A percentile compares a stretch with the other conserved stretches of the same genome.
Conservation (phyloP, 1,284 basidiomycete species). For the Hymenochaete sp. region DNA sequence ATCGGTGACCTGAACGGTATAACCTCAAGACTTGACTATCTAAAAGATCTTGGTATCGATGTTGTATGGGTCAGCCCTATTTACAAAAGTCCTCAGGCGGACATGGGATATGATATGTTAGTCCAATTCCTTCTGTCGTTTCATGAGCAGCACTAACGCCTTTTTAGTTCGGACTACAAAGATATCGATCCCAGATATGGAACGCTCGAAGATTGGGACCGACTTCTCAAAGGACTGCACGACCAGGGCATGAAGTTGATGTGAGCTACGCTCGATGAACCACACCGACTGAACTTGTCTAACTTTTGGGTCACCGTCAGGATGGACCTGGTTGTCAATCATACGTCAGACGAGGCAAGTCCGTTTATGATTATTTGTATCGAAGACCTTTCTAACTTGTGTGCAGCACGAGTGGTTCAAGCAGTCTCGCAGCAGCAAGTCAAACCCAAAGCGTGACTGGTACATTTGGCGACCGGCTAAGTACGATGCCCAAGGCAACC, state of each 20-base stretch:
- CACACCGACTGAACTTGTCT: conserved; percentile 8
- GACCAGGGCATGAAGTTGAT: conserved; percentile 63
- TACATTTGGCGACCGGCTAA: conserved; percentile 68
- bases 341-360: conserved; percentile 60
- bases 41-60: conserved; percentile 62
- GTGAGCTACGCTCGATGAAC: conserved; percentile 28
- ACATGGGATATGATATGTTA: conserved; percentile 71
- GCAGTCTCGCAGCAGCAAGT: conserved; percentile 50
- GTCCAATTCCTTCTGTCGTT: conserved; percentile 17
- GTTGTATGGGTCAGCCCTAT: conserved; percentile 72
- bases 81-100: conserved; percentile 58
- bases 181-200: conserved; percentile 68
- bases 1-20: conserved; percentile 71
- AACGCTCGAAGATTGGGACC: conserved; percentile 66
- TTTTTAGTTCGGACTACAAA: conserved; percentile 54
- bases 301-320: conserved; percentile 29
- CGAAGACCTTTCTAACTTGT: not conserved
- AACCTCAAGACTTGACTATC: conserved; percentile 55
- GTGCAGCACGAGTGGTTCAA: conserved; percentile 65
- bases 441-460: conserved; percentile 59
- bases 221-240: conserved; percentile 50
- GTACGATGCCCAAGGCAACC: conserved; percentile 42
- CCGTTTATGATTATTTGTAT: not conserved
- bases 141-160: not conserved
- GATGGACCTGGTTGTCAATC: conserved; percentile 79